Evolutionary conservation across 768 basidiomycete genomes (phyloP).

Genomic region (Kwoniella mangroviensis): DNA sequence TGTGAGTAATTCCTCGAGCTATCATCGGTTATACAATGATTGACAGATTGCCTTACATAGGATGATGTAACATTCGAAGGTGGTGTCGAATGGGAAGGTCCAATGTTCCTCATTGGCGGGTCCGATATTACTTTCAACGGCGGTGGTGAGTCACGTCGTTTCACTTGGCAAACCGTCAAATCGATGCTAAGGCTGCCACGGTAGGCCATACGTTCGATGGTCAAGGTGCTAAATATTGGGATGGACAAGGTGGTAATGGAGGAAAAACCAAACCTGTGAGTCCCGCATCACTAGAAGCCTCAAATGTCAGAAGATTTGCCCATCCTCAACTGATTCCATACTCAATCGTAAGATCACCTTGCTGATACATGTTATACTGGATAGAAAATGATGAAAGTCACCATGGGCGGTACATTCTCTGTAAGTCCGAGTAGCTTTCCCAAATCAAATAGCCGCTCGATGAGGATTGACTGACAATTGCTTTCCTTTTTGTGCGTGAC

Average conservation of each 20-base stretch:
- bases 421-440: too few species aligned
- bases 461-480: too few species aligned
- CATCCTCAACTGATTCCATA: too few species aligned
- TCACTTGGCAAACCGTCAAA: neutral
- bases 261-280: slow-evolving; percentile 23
- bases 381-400: slow-evolving; percentile 23
- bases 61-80: slow-evolving; percentile 17
- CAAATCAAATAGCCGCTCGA: too few species aligned
- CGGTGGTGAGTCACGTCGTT: slow-evolving; percentile 5
- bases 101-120: slow-evolving; percentile 19
- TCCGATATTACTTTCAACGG: slow-evolving; percentile 18
- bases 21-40: neutral
- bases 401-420: slow-evolving; percentile 13
- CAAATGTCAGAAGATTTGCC: neutral
- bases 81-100: slow-evolving; percentile 17
- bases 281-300: neutral
- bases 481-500: too few species aligned
- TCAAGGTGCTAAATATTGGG: slow-evolving; percentile 14
- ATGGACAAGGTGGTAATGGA: slow-evolving; percentile 14
- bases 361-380: neutral
- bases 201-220: slow-evolving; percentile 19
- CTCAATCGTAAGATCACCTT: neutral
- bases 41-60: neutral
- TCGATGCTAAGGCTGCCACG: neutral
- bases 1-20: neutral